Base-by-base conservation (phyloP, 805 yeast genomes). In the Suhomyces pyralidae region DNA sequence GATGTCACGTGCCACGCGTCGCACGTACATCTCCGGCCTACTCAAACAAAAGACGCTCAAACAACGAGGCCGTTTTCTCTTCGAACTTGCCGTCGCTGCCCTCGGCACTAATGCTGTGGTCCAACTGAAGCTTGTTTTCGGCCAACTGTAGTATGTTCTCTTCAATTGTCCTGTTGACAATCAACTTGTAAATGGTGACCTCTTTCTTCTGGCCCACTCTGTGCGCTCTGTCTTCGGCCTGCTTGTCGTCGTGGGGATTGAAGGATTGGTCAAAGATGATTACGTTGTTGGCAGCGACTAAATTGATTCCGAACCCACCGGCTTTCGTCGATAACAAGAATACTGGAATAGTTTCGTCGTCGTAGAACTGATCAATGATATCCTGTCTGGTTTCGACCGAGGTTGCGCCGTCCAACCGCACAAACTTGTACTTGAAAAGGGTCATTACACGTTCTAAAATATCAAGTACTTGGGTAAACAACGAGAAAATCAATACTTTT, bases 151-250 rank as follows among this genome's bases (percentile, higher is more conserved):
- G 77, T 60, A 94, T 92, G 60, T 88, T 90, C 68, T 93, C 97
- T 61, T 94, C 99, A 40, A 94, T 87, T 1, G 97, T 84, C 52
- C 83, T 78, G 57, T 78, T 80, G 8, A 88, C 81, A 49, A 94
- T 84, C 55, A 94, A 71, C 52, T 96, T 82, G 40, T 82, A 79
- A 15, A 96, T 97, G 50, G 77, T 73, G 19, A 94, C 99, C 47
- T 88, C 90, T 51, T 86, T 82, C 6, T 85, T 83, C 71, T 93
- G 98, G 1, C 99, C 99, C 24, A 94, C 97, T 69, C 99, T 81
- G 68, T 94, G 99, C 0, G 98, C 97, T 65, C 99, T 82, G 69
- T 94, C 99, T 66, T 96, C 98, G 1, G 99, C 99, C 73, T 94
- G 99, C 65, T 88, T 88, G 65, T 94, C 99, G 67, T 94, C 99